These are phyloP conservation scores for Colletotrichum sp. DNA, from an alignment of 2,329 filamentous ascomycete species.

Conservation along the genomic window DNA sequence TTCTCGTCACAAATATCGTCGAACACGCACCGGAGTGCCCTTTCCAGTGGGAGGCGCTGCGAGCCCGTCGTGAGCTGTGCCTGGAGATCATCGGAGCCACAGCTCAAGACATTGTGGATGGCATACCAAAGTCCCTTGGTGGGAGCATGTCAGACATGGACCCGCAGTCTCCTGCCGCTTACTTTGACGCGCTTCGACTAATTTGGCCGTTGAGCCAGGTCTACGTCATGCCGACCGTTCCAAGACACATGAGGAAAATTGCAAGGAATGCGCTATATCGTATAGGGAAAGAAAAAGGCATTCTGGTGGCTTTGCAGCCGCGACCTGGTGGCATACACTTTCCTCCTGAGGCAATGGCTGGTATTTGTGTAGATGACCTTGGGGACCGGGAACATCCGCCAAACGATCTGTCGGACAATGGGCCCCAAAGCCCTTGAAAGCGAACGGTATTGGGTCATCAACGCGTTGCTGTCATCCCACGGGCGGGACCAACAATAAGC, in stretches of 20 bases:
- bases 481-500: not conserved
- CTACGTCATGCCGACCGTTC: slow-evolving; percentile 31
- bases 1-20: slow-evolving; percentile 38
- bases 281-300: slow-evolving; percentile 40
- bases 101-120: slow-evolving; percentile 32
- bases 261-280: slow-evolving; percentile 32
- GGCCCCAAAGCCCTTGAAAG: not conserved
- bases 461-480: not conserved
- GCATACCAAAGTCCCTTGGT: slow-evolving; percentile 28
- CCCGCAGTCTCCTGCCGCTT: slow-evolving; percentile 30
- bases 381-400: not conserved
- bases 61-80: slow-evolving; percentile 31
- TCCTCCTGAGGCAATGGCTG: not conserved
- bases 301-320: slow-evolving; percentile 37
- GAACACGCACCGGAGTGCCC: slow-evolving; percentile 32
- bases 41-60: slow-evolving; percentile 28
- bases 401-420: not conserved
- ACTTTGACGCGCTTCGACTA: slow-evolving; percentile 42
- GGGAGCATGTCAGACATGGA: slow-evolving; percentile 27
- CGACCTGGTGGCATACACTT: not conserved
- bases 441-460: not conserved
- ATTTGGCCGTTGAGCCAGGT: slow-evolving; percentile 42
- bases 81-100: slow-evolving; percentile 29
- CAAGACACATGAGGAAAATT: slow-evolving; percentile 28
- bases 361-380: not conserved